Base-by-base conservation (phyloP, 192 early-diverging fungal genomes). In the Rhizophagus sp. region DNA sequence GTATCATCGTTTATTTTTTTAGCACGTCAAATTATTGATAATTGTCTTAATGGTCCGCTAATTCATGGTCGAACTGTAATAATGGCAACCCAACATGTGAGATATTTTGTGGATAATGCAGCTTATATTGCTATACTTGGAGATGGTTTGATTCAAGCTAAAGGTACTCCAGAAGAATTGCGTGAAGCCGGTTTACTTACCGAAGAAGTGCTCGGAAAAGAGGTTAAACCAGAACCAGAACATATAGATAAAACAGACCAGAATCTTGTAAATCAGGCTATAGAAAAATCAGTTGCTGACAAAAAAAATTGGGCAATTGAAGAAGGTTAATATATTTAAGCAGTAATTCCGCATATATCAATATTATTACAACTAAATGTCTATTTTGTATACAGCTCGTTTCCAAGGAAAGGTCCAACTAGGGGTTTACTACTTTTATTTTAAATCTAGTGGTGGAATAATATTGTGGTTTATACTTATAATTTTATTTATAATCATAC, bases 81-180 rank as follows among this genome's bases (percentile, higher is more conserved):
- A 41, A 85, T 98, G n/a, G 96, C 97, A 22, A 95, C 96, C 0
- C 95, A 98, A 80, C 90, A 95, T 70, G 88, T 93, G 22, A 73
- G 88, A 17, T 80, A 90, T 27, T 92, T 92, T 68, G 77, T 93
- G 39, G 80, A 87, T 12, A 83, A 83, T 47, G 90, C 89, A 49
- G 80, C 79, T 15, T 88, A 89, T 73, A 81, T 95, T 1, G 89
- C 86, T 0, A 84, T 85, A 87, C 88, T 83, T 87, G 93, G 80
- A 50, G 89, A 84, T 39, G 77, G 84, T 0, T 66, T 75, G n/a
- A 66, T 85, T 41, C 73, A 64, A 8, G 62, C 83, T 13, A 82
- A 75, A 24, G 86, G 84, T 2, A 74, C 83, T 3, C 86, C 84
- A 27, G 77, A 82, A 62, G 82, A 87, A 41, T 25, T 85, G 24